Conservation (phyloP, 345 rosid genomes). For the Corchorus olitorius region DNA sequence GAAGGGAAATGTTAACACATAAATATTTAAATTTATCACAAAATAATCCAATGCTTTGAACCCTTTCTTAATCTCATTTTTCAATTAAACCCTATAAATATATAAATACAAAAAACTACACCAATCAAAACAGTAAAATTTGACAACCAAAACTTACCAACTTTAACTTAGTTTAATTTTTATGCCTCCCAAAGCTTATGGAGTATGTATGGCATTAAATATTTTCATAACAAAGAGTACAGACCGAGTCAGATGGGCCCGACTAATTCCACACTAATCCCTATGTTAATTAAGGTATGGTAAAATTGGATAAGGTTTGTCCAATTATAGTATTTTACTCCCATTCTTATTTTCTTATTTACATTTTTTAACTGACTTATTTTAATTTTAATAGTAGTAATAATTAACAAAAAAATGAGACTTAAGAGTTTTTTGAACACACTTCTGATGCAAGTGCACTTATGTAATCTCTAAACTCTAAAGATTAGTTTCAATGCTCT, state of each 20-base stretch:
- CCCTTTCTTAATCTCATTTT: too few species aligned
- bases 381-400: neutral
- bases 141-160: neutral
- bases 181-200: neutral
- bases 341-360: neutral
- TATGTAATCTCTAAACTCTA: too few species aligned
- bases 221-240: neutral
- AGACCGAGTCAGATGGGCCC: neutral
- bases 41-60: too few species aligned
- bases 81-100: neutral
- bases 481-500: too few species aligned
- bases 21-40: too few species aligned
- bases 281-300: neutral
- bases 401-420: too few species aligned
- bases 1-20: too few species aligned
- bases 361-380: neutral
- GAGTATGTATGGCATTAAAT: neutral
- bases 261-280: neutral
- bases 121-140: neutral
- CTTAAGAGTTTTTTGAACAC: too few species aligned
- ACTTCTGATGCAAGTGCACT: too few species aligned
- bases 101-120: neutral
- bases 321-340: neutral
- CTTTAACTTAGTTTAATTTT: neutral
- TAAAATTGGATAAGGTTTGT: slow-evolving; percentile 10